These are phyloP conservation scores for Leersia perrieri DNA, from an alignment of 176 grass and related monocot genomes.

Conservation along the genomic window DNA sequence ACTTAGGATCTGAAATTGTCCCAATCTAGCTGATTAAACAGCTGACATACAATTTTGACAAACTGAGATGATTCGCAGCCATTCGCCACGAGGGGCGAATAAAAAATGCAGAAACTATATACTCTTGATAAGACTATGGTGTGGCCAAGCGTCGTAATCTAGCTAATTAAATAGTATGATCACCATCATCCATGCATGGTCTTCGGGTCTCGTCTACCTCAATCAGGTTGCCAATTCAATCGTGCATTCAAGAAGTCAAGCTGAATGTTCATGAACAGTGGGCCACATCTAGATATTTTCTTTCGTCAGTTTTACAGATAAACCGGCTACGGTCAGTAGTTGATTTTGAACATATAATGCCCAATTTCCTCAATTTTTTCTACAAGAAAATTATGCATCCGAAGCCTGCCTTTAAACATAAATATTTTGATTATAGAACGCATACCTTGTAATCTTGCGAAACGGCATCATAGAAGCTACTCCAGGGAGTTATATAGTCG, in stretches of 20 bases:
- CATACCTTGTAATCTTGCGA: conserved; percentile 82
- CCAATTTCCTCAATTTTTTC: no score
- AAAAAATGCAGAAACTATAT: background rate
- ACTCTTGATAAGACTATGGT: background rate
- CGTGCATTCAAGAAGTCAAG: background rate
- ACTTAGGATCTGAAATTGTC: no score
- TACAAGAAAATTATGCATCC: background rate
- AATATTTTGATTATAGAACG: background rate
- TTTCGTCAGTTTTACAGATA: background rate
- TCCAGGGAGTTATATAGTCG: conserved; percentile 71
- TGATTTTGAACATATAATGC: no score
- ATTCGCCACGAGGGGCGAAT: no score
- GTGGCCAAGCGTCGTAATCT: background rate
- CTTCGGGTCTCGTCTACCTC: background rate
- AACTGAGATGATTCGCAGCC: background rate
- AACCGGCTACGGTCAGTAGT: no score
- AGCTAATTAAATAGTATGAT: background rate
- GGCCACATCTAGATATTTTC: background rate
- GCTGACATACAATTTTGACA: background rate
- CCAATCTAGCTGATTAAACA: background rate
- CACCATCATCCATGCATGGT: background rate
- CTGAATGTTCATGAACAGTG: background rate
- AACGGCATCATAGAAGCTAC: conserved; percentile 79
- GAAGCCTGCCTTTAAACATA: background rate
- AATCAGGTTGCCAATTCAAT: background rate